Conservation (phyloP, 305 asterid genomes). For the Fraxinus ornus region DNA sequence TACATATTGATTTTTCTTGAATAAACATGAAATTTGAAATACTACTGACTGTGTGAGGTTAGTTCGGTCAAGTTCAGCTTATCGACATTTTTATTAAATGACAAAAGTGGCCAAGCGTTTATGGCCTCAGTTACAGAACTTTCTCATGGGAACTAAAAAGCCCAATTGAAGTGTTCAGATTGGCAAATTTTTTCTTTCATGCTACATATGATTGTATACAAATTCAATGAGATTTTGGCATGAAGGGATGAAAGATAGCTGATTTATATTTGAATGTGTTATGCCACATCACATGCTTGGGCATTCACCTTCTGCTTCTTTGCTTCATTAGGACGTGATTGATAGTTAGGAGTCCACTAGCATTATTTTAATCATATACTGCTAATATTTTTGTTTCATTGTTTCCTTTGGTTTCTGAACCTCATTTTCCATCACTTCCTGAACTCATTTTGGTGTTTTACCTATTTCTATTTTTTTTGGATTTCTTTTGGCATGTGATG, state of each 20-base stretch:
- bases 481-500: neutral
- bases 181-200: neutral
- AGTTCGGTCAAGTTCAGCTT: neutral
- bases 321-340: neutral
- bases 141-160: neutral
- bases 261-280: neutral
- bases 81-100: neutral
- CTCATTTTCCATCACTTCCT: neutral
- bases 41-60: neutral
- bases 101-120: neutral
- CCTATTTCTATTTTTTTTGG: neutral
- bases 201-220: neutral
- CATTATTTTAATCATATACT: neutral
- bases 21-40: neutral
- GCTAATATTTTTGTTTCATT: neutral
- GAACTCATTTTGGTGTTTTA: neutral
- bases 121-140: neutral
- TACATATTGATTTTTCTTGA: neutral
- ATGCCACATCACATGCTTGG: constrained; percentile 1
- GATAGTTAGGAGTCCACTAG: neutral
- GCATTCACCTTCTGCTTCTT: neutral
- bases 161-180: neutral
- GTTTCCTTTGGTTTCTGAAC: neutral
- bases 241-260: neutral
- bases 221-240: neutral